Evolutionary conservation across 306 rosid species (phyloP).

Genomic region (Notholithocarpus densiflorus): DNA sequence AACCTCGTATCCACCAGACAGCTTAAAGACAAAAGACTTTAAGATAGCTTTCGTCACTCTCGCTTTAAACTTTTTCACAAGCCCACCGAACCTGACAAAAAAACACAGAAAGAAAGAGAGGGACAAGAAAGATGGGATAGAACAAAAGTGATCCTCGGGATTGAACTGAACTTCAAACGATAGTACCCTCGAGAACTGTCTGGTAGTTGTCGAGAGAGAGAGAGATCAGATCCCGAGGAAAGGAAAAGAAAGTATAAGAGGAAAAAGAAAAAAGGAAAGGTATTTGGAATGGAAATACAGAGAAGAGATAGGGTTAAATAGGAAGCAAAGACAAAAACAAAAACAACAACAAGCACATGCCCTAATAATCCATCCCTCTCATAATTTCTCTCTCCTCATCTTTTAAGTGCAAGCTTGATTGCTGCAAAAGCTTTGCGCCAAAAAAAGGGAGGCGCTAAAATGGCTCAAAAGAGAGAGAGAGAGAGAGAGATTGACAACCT

Average conservation of each 20-base stretch:
- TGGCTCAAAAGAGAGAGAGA: slow-evolving; percentile 36
- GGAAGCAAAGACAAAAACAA: slow-evolving; percentile 34
- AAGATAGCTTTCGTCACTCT: slow-evolving; percentile 16
- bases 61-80: slow-evolving; percentile 10
- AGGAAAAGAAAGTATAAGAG: slow-evolving; percentile 16
- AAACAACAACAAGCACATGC: slow-evolving; percentile 36
- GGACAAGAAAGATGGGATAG: slow-evolving; percentile 12
- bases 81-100: slow-evolving; percentile 29
- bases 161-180: slow-evolving; percentile 30
- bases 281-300: slow-evolving; percentile 48
- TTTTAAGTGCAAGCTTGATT: slow-evolving; percentile 72
- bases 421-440: slow-evolving; percentile 64
- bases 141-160: slow-evolving; percentile 48
- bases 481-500: slow-evolving; percentile 43
- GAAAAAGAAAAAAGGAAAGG: slow-evolving; percentile 7
- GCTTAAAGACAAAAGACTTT: neutral
- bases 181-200: slow-evolving; percentile 8
- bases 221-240: slow-evolving; percentile 65
- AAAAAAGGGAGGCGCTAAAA: slow-evolving; percentile 68
- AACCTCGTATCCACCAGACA: slow-evolving; percentile 29
- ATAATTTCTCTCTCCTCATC: slow-evolving; percentile 53
- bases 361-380: slow-evolving; percentile 52
- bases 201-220: slow-evolving; percentile 9
- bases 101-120: slow-evolving; percentile 11
- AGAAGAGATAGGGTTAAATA: slow-evolving; percentile 52